Base-by-base conservation (phyloP, 2,329 filamentous ascomycete species). In the Fusarium dimerum region DNA sequence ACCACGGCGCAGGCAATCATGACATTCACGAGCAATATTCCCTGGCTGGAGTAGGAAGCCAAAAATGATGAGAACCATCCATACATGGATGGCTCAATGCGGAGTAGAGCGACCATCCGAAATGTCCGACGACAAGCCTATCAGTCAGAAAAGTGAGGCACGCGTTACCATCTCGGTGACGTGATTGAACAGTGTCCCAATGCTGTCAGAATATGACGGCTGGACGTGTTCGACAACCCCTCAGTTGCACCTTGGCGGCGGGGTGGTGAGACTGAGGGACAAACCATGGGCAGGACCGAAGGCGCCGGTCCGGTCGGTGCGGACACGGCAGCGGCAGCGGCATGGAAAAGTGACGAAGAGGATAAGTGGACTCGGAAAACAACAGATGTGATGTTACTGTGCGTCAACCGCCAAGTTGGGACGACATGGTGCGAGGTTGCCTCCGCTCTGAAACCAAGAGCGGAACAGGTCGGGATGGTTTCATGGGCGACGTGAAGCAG, bases 401-500 rank as follows among this genome's bases (percentile, higher is more conserved):
- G 53, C 49, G 46, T 60, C 56, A 63, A 64, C 58, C 63, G 50
- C 48, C 52, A 50, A 53, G 61, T 54, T 62, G 63, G 63, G 58
- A 62, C 51, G 57, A 26, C 56, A 54, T 64, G 54, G 51, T 51
- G 46, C 47, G 54, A 62, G 51, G 51, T 54, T 51, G 56, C 49
- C 57, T 52, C 42, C 45, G 55, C 52, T 54, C 53, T 45, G 61
- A 45, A 47, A 50, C 48, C 50, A 49, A 51, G 58, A 55, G 55
- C 63, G 63, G 63, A 59, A 66, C 51, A 64, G 63, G 62, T 59
- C 63, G 63, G 63, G 61, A 66, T 26, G 20, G 20, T 26, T 26
- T 26, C 20, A 26, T 26, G 20, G 20, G 20, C 20, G 20, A 26
- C 20, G 20, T 26, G 20, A 26, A 26, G 20, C 20, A 26, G 20